phyloP scores from a whole-genome alignment of 176 grass and related monocot genomes.

The Otatea glauca region DNA sequence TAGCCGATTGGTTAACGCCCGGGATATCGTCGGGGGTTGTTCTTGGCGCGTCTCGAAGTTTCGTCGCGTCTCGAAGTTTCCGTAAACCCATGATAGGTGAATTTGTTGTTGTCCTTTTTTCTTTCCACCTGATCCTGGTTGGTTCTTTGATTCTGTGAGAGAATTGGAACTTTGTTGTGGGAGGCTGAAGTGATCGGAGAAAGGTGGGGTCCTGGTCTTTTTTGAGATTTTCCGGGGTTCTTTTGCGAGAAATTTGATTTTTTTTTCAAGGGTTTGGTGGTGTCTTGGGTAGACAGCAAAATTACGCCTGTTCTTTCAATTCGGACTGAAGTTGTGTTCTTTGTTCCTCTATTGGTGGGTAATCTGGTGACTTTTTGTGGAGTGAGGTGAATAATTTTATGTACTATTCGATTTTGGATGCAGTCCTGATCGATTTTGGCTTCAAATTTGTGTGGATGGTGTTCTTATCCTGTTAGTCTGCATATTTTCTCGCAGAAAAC shows the following conservation, averaged over 20 bases:
- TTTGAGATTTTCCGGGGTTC: not conserved
- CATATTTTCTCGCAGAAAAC: not conserved
- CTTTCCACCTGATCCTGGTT: not conserved
- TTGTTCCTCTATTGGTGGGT: not conserved
- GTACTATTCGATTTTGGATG: not conserved
- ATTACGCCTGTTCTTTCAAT: not conserved
- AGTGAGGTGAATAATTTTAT: not conserved
- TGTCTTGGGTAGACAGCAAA: not conserved
- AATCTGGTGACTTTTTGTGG: not conserved
- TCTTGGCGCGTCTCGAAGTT: not conserved
- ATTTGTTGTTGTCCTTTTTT: not conserved
- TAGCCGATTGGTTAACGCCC: slow-evolving; percentile 28
- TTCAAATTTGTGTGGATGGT: not conserved
- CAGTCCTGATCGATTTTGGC: not conserved
- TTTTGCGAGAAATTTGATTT: not conserved
- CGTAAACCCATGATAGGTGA: slow-evolving; percentile 4
- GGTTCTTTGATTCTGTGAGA: not conserved
- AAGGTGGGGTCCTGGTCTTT: slow-evolving; percentile 23
- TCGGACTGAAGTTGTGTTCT: not conserved
- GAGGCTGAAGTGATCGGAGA: not conserved
- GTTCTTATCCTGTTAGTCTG: not conserved
- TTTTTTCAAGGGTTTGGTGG: not conserved
- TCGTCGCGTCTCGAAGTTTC: not conserved
- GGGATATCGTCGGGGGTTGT: not conserved
- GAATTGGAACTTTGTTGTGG: not conserved